A percentile compares a stretch with the other conserved stretches of the same genome.
Conservation (phyloP, 108 stramenopile genomes). For the Skeletonema grethae region DNA sequence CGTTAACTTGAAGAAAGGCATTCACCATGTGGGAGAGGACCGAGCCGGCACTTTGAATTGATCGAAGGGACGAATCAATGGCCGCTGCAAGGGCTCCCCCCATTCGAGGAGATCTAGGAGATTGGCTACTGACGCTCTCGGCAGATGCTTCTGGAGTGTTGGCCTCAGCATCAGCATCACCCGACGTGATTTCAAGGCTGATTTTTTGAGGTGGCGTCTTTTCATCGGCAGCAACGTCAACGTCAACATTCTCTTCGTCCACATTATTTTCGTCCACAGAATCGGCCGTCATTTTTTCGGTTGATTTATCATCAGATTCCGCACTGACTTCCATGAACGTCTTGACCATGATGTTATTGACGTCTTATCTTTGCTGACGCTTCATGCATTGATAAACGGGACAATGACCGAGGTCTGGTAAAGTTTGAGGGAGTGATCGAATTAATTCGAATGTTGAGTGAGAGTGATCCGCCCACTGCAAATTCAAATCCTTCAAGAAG, state of each 20-base stretch:
- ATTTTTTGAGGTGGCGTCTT: background rate
- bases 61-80: slow-evolving; percentile 50
- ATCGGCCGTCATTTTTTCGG: background rate
- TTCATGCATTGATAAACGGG: background rate
- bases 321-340: background rate
- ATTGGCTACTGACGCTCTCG: background rate
- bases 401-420: no score
- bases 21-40: slow-evolving; percentile 22
- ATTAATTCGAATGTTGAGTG: no score
- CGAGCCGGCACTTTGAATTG: slow-evolving; percentile 38
- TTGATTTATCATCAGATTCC: background rate
- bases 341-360: background rate
- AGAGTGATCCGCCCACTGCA: no score
- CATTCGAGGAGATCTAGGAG: slow-evolving; percentile 42
- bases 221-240: background rate
- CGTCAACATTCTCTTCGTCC: background rate
- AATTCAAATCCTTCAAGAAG: no score
- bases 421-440: no score
- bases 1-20: slow-evolving; percentile 18
- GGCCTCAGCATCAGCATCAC: background rate
- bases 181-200: slow-evolving; percentile 1
- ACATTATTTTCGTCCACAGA: background rate
- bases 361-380: background rate
- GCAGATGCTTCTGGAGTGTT: background rate
- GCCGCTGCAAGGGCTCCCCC: slow-evolving; percentile 52